A percentile compares a stretch with the other conserved stretches of the same genome.
These are phyloP conservation scores for Coemansia erecta DNA, from an alignment of 192 early-diverging fungal genomes.

Conservation along the genomic window DNA sequence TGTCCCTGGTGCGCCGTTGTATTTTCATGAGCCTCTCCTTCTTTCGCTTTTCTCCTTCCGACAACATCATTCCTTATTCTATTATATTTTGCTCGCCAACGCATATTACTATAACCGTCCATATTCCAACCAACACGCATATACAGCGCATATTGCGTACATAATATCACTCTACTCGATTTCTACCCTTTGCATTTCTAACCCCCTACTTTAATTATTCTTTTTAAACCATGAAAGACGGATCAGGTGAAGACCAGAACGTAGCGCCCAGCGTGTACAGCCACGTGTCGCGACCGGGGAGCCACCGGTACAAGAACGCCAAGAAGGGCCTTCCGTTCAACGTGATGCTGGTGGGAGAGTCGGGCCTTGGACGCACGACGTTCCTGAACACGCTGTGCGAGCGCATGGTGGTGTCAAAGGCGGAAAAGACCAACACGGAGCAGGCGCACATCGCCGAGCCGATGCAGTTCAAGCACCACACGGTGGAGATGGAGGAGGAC, in stretches of 20 bases:
- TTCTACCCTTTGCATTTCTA: too few species aligned
- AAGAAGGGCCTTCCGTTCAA: constrained; percentile 97
- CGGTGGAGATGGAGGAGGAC: constrained; percentile 97
- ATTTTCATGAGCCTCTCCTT: too few species aligned
- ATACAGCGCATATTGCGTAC: too few species aligned
- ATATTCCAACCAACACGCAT: too few species aligned
- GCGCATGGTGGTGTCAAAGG: constrained; percentile 66
- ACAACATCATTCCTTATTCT: too few species aligned
- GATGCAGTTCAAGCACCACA: constrained; percentile 84
- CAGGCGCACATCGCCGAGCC: constrained; percentile 83
- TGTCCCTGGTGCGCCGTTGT: too few species aligned
- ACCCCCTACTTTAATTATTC: background rate
- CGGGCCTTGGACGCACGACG: constrained; percentile 97
- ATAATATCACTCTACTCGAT: background rate
- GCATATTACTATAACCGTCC: too few species aligned
- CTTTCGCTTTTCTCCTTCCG: too few species aligned
- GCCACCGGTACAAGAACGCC: constrained; percentile 84
- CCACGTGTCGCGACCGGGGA: constrained; percentile 51
- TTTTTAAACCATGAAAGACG: constrained; percentile 30
- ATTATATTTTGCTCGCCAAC: too few species aligned
- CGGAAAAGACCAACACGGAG: constrained; percentile 64
- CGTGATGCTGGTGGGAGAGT: constrained; percentile 92
- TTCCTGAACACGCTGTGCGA: constrained; percentile 99
- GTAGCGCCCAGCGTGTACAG: constrained; percentile 53
- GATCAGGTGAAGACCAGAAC: constrained; percentile 57